Base-by-base conservation (phyloP, 169 alveolate species). In the Plasmodium sp. region DNA sequence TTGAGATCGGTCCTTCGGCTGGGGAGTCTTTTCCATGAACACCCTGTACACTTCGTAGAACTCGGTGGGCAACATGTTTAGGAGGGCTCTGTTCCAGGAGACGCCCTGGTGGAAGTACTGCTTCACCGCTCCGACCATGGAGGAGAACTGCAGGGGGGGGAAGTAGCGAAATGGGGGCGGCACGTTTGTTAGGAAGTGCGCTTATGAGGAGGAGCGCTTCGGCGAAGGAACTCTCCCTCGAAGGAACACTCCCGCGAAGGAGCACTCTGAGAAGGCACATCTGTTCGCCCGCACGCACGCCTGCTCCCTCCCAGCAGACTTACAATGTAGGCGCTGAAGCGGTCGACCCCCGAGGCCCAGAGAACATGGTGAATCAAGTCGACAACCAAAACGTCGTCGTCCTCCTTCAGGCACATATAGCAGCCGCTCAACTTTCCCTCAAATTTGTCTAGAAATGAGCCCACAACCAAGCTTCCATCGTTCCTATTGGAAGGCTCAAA, bases 261-360 rank as follows among this genome's bases (percentile, higher is more conserved):
- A 18, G 12, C 18, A 51, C 27, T 22, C 4, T 1, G 27, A 51
- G 12, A 16, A 2, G 22, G 22, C 62, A 51, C 18, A 51, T 51
- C 16, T 51, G 27, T 0, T 51, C 3, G 62, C 4, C 16, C 22
- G 0, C 62, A 3, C 6, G 7, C 7, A 51, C 22, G 22, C 16
- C 2, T 14, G 18, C 62, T 51, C 62, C 7, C 10, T 48, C 18
- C 4, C 45, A 43, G 43, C 10, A 51, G 45, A 22, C 80, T 77
- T 82, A 92, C 95, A 9, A 92, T 74, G 6, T 10, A 31, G 33
- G 95, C 77, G 62, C 92, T 92, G 36, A 92, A 92, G 2, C 56
- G 72, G 36, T 92, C 95, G 22, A 92, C 43, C 54, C 95, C 95
- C 0, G 92, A 81, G 10, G 95, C 80, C 95, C 95, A 92, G 1